Conservation (phyloP, 495 filamentous ascomycete genomes). For the Aspergillus biplanus region DNA sequence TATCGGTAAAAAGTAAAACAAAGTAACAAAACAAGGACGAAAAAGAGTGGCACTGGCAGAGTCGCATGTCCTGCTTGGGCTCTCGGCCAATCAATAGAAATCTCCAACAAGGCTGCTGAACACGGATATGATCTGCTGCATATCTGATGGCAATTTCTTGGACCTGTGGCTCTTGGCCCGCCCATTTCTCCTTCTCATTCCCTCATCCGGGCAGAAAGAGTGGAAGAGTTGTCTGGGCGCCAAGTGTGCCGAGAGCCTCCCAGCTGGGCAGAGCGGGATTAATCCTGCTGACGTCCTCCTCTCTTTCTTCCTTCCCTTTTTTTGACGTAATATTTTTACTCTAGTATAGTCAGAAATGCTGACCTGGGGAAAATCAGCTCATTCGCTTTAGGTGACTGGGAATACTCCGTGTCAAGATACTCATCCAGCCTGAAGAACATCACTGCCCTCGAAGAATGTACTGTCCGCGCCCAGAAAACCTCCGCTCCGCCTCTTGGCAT, state of each 20-base stretch:
- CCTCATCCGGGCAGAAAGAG: background rate
- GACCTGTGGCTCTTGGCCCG: background rate
- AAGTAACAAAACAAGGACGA: background rate
- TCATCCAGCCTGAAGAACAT: too few species aligned
- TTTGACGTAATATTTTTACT: too few species aligned
- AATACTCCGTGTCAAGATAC: background rate
- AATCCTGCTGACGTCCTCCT: background rate
- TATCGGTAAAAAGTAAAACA: background rate
- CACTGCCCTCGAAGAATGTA: too few species aligned
- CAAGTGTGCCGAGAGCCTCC: slow-evolving; percentile 4
- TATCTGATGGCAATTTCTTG: background rate
- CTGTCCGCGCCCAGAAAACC: too few species aligned
- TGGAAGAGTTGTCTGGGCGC: slow-evolving; percentile 7
- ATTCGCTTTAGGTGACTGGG: background rate
- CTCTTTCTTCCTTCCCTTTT: background rate
- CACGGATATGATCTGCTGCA: slow-evolving; percentile 3
- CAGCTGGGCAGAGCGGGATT: background rate
- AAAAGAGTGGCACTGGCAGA: background rate
- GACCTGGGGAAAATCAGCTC: background rate
- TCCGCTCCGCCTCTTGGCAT: background rate
- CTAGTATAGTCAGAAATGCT: background rate
- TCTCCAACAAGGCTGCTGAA: background rate
- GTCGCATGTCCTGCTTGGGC: background rate
- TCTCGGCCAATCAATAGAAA: background rate
- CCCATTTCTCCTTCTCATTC: background rate